Evolutionary conservation across 331 rosid genomes (phyloP).

Genomic region (Stylosanthes scabra): DNA sequence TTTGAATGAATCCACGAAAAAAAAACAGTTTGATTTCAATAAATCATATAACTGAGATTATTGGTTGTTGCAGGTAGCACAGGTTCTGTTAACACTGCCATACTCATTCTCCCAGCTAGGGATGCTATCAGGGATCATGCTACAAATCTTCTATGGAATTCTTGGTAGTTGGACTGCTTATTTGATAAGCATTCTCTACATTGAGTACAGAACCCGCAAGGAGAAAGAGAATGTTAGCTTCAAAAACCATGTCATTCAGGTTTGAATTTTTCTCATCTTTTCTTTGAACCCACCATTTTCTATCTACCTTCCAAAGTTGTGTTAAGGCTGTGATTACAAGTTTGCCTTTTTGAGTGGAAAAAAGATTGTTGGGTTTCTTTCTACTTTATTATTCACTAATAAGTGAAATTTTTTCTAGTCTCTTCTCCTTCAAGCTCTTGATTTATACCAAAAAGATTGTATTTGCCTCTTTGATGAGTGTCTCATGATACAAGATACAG

Average conservation of each 20-base stretch:
- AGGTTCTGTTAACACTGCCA: slow-evolving; percentile 90
- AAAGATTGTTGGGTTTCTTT: background rate
- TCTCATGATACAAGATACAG: too few relatives aligned
- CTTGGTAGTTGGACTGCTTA: slow-evolving; percentile 97
- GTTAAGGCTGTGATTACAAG: too few relatives aligned
- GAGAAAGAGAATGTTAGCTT: slow-evolving; percentile 88
- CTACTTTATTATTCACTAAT: too few relatives aligned
- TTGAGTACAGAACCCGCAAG: slow-evolving; percentile 81
- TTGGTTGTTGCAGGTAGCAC: slow-evolving; percentile 74
- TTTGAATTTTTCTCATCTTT: slow-evolving; percentile 3
- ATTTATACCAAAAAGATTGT: too few relatives aligned
- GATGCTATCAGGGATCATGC: slow-evolving; percentile 75
- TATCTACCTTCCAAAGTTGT: background rate
- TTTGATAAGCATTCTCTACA: slow-evolving; percentile 82
- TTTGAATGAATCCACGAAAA: background rate
- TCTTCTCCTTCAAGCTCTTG: too few relatives aligned
- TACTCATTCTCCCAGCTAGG: slow-evolving; percentile 90
- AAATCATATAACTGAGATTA: slow-evolving; percentile 4
- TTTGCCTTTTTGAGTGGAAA: background rate
- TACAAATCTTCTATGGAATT: slow-evolving; percentile 82
- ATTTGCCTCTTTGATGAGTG: too few relatives aligned
- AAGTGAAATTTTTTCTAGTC: too few relatives aligned
- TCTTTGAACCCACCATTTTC: slow-evolving; percentile 3
- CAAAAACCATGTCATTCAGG: slow-evolving; percentile 98
- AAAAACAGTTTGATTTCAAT: background rate